Percentiles rank a stretch among this genome's conserved stretches.
Conservation (phyloP, 129 eudicot species). For the Kitagawia praeruptora region DNA sequence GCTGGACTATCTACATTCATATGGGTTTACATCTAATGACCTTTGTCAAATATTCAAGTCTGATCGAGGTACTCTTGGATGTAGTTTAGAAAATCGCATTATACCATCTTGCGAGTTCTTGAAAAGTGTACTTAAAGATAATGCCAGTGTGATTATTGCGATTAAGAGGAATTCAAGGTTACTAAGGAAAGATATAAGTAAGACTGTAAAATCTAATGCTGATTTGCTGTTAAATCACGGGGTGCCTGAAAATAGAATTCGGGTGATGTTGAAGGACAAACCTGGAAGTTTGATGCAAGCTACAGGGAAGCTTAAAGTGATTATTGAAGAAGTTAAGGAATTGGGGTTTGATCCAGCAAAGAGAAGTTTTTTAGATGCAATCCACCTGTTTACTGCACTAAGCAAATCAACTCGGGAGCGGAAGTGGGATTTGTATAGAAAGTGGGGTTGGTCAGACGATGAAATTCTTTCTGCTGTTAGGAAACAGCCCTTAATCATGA, state of each 20-base stretch:
- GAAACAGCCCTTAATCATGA: constrained; percentile 8
- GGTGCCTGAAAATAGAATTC: not conserved
- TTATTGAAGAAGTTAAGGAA: not conserved
- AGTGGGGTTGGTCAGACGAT: constrained; percentile 24
- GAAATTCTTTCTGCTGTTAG: constrained; percentile 13
- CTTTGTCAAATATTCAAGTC: not conserved
- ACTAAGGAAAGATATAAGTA: not conserved
- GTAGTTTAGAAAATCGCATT: not conserved
- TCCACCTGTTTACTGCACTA: not conserved
- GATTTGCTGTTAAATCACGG: not conserved
- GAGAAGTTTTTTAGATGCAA: not conserved
- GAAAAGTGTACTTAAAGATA: not conserved
- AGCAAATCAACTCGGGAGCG: constrained; percentile 6
- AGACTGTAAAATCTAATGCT: not conserved
- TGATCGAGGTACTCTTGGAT: not conserved
- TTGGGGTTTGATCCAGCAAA: constrained; percentile 4
- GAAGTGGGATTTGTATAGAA: constrained; percentile 15
- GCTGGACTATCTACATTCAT: not conserved
- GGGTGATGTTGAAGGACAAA: not conserved
- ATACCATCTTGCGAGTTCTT: not conserved
- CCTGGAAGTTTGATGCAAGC: not conserved
- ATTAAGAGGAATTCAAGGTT: not conserved
- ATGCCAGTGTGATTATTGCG: not conserved
- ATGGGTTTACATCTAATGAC: constrained; percentile 5
- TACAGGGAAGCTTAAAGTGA: not conserved